Evolutionary conservation across 306 rosid species (phyloP).

Genomic region (Begonia fuchsioides): DNA sequence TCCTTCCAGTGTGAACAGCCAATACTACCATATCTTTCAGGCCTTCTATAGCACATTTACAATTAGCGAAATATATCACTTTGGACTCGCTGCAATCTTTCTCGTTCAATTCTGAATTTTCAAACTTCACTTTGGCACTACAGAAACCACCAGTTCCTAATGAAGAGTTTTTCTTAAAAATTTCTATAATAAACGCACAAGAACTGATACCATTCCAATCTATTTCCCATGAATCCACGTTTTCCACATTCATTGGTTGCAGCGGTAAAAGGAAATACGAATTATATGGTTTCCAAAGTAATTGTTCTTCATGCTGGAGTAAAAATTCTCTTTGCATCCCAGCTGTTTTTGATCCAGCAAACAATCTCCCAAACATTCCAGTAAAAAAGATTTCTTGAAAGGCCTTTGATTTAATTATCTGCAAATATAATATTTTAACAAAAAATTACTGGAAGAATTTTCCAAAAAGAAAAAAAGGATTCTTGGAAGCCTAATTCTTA

Average conservation of each 20-base stretch:
- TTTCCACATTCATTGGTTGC: constrained; percentile 18
- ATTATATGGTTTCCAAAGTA: constrained; percentile 41
- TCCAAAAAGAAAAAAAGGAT: constrained; percentile 8
- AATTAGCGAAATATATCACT: constrained; percentile 43
- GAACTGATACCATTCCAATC: constrained; percentile 66
- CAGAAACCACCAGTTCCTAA: constrained; percentile 18
- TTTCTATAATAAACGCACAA: constrained; percentile 39
- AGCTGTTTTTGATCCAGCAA: constrained; percentile 22
- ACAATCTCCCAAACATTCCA: constrained; percentile 68
- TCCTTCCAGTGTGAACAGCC: constrained; percentile 77
- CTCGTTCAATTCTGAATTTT: constrained; percentile 12
- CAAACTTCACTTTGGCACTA: constrained; percentile 5
- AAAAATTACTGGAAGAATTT: constrained; percentile 11
- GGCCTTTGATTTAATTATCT: constrained; percentile 61
- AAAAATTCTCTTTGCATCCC: constrained; percentile 34
- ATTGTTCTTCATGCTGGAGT: constrained; percentile 33
- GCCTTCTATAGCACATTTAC: constrained; percentile 20
- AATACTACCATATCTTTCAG: constrained; percentile 46
- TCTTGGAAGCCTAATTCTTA: constrained; percentile 16
- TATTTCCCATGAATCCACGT: constrained; percentile 29
- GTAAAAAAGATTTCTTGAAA: constrained; percentile 84
- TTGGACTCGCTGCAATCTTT: constrained; percentile 19
- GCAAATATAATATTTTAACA: constrained; percentile 8
- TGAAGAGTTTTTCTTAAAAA: constrained; percentile 26
- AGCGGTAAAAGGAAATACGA: constrained; percentile 75